Percentiles rank a stretch among this genome's conserved stretches.
Evolutionary conservation across 1,284 basidiomycete genomes (phyloP).

Genomic region (Leccinum pachyderme): DNA sequence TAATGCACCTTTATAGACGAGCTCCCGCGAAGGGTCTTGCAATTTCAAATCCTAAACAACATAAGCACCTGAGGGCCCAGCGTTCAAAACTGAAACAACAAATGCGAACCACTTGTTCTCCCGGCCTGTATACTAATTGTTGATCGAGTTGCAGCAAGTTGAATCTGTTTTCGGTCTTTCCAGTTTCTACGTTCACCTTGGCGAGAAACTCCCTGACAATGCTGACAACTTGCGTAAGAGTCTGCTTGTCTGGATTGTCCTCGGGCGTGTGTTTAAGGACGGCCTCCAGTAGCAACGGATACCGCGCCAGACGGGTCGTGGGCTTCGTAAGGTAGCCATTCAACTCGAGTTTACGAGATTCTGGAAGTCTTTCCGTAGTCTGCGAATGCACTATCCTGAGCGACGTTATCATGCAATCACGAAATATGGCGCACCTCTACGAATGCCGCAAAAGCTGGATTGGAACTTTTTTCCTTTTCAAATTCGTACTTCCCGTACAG

Average conservation of each 20-base stretch:
- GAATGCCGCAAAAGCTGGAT: slow-evolving; percentile 93
- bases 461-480: slow-evolving; percentile 95
- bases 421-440: slow-evolving; percentile 71
- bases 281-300: slow-evolving; percentile 91
- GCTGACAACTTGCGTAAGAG: slow-evolving; percentile 77
- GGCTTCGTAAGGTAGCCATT: slow-evolving; percentile 99
- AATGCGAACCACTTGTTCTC: slow-evolving; percentile 64
- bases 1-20: slow-evolving; percentile 92
- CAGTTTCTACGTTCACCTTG: slow-evolving; percentile 81
- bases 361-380: slow-evolving; percentile 89
- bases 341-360: slow-evolving; percentile 94
- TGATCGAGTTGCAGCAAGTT: slow-evolving; percentile 77
- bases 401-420: slow-evolving; percentile 2
- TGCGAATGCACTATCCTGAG: slow-evolving; percentile 31
- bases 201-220: slow-evolving; percentile 82
- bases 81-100: neutral
- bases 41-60: slow-evolving; percentile 75
- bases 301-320: slow-evolving; percentile 93
- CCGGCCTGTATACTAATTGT: slow-evolving; percentile 73
- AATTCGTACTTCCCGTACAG: slow-evolving; percentile 99
- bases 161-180: slow-evolving; percentile 60
- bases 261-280: slow-evolving; percentile 93
- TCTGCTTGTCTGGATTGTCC: slow-evolving; percentile 84
- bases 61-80: slow-evolving; percentile 2
- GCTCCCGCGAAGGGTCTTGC: slow-evolving; percentile 64